A percentile compares a stretch with the other conserved stretches of the same genome.
These are phyloP conservation scores for Prunus dulcis DNA, from an alignment of 306 rosid species.

Conservation along the genomic window DNA sequence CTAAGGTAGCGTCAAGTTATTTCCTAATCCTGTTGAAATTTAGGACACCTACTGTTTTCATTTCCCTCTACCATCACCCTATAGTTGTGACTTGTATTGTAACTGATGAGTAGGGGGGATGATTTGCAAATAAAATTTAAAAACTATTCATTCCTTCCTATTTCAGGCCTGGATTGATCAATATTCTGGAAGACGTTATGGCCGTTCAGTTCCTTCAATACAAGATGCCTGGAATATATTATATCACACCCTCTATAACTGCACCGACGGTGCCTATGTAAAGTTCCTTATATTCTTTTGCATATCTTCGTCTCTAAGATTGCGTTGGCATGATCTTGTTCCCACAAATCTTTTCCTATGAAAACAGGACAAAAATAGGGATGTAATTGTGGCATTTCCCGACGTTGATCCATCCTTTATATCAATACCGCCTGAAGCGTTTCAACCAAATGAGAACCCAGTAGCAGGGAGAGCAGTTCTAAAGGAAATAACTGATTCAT, in stretches of 20 bases:
- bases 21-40: background rate
- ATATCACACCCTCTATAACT: slow-evolving; percentile 74
- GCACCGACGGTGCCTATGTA: slow-evolving; percentile 90
- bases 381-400: slow-evolving; percentile 81
- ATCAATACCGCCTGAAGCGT: slow-evolving; percentile 28
- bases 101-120: background rate
- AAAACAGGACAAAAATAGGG: slow-evolving; percentile 88
- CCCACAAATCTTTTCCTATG: slow-evolving; percentile 4
- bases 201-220: slow-evolving; percentile 55
- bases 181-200: slow-evolving; percentile 76
- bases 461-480: slow-evolving; percentile 27
- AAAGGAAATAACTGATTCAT: slow-evolving; percentile 44
- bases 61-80: background rate
- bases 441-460: slow-evolving; percentile 21
- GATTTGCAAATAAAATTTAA: background rate
- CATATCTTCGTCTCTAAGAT: background rate
- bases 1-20: slow-evolving; percentile 44
- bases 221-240: slow-evolving; percentile 77
- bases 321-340: background rate
- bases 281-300: slow-evolving; percentile 29
- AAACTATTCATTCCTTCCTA: background rate
- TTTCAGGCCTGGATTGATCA: slow-evolving; percentile 73
- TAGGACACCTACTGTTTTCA: background rate
- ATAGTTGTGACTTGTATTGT: background rate
- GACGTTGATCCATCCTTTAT: slow-evolving; percentile 76